A percentile compares a stretch with the other conserved stretches of the same genome.
phyloP scores from a whole-genome alignment of 2,329 filamentous ascomycete species.

The Sarocladiaceae sp. region DNA sequence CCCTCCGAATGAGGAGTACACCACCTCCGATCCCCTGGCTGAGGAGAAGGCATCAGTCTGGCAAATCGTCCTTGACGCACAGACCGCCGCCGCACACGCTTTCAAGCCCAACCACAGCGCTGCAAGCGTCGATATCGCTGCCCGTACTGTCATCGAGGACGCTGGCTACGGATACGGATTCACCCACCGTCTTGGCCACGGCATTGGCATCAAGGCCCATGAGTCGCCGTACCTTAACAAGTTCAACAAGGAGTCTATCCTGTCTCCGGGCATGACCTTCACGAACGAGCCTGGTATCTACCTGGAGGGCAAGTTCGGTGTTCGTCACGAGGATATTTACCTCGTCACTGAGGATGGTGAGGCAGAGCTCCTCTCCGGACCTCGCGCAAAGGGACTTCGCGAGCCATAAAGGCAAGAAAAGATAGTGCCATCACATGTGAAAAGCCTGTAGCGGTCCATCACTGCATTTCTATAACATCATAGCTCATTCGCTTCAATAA shows the following conservation, averaged over 20 bases:
- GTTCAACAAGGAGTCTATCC: slow-evolving; percentile 43
- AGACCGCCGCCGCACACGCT: slow-evolving; percentile 48
- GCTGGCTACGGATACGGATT: slow-evolving; percentile 57
- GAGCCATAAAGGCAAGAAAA: background rate
- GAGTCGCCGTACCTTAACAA: slow-evolving; percentile 63
- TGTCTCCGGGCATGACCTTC: slow-evolving; percentile 57
- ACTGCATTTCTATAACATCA: background rate
- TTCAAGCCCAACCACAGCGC: slow-evolving; percentile 50
- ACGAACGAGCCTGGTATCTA: slow-evolving; percentile 63
- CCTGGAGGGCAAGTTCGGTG: slow-evolving; percentile 54
- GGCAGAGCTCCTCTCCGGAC: slow-evolving; percentile 30
- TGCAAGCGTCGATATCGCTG: slow-evolving; percentile 57
- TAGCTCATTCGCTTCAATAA: no score
- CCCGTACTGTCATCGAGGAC: slow-evolving; percentile 49
- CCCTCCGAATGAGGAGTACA: slow-evolving; percentile 16
- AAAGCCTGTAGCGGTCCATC: no score
- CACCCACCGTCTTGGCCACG: slow-evolving; percentile 59
- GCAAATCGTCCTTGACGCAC: slow-evolving; percentile 58
- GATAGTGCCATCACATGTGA: no score
- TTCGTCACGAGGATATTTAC: slow-evolving; percentile 59
- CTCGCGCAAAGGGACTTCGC: slow-evolving; percentile 20
- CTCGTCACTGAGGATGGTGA: slow-evolving; percentile 49
- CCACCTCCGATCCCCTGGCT: slow-evolving; percentile 19
- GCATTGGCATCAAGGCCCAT: slow-evolving; percentile 64
- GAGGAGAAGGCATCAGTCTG: slow-evolving; percentile 54